Evolutionary conservation across 257 asterid species (phyloP), one percentile per base, ranked within the genome.

Genomic region (Jaltomata sinuosa): DNA sequence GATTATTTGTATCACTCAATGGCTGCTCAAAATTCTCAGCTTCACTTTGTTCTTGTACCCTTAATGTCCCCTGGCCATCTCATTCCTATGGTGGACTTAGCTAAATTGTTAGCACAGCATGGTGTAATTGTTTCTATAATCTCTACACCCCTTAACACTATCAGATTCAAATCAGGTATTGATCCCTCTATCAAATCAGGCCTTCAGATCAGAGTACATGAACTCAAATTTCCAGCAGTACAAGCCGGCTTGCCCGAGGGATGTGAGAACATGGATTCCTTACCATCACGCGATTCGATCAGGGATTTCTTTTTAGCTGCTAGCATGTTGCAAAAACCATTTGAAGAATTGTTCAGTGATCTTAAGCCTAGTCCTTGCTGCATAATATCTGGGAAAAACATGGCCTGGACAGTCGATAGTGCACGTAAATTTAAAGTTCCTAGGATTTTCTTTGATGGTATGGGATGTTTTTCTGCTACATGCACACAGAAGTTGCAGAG

Each of bases 51-150:
- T 16, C 87, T 94, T 2, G 83, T 93, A n/a, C 98, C 98, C 27
- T 62, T 93, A 47, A 87, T 93, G 74, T 93, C 97, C 25, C 98
- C 91, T 19, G 98, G 98, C 85, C 98, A 93, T 86, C 86, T 94
- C 86, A 91, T 93, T 21, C 97, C 98, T 1, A 94, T 93, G 97
- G 88, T 93, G 25, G 98, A 94, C 91, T 90, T 94, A 49, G 95
- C 97, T 85, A 92, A 89, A 85, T 27, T 93, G 31, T 47, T 94
- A 8, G 92, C 97, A 21, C 64, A 83, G 1, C 90, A 85, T 12
- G 87, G 91, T 42, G 80, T 77, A 12, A 76, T 38, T 47, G 84
- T 85, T 3, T 84, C 93, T 21, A 83, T 91, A 68, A 49, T 91
- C 59, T 86, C 88, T n/a, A 92, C 94, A 8, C 93, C 91, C n/a